These are phyloP conservation scores for Physaria fendleri DNA, from an alignment of 345 rosid species.

Conservation along the genomic window DNA sequence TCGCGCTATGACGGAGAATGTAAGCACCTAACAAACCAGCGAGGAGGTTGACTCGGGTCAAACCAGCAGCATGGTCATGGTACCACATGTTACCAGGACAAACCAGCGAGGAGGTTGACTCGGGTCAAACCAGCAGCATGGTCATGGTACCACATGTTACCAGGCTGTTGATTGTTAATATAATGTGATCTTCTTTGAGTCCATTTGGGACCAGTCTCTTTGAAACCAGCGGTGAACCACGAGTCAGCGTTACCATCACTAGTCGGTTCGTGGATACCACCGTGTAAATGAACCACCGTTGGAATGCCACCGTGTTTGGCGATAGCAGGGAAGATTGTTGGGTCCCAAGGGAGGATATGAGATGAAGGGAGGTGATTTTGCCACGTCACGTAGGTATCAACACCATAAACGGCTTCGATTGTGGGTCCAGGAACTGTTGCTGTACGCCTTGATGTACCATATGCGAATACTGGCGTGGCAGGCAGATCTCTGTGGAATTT, in stretches of 20 bases:
- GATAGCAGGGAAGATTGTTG: conserved; percentile 65
- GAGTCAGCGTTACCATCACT: conserved; percentile 74
- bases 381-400: conserved; percentile 66
- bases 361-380: conserved; percentile 69
- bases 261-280: conserved; percentile 60
- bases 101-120: conserved; percentile 67
- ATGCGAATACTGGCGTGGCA: conserved; percentile 75
- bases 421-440: conserved; percentile 94
- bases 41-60: conserved; percentile 78
- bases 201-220: conserved; percentile 60
- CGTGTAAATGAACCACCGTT: conserved; percentile 95
- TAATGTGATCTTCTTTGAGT: conserved; percentile 47
- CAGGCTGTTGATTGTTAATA: conserved; percentile 69
- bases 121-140: conserved; percentile 89
- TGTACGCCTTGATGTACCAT: conserved; percentile 42
- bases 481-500: conserved; percentile 91
- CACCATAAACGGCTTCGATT: conserved; percentile 68
- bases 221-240: conserved; percentile 77
- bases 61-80: conserved; percentile 88
- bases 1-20: conserved; percentile 44
- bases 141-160: conserved; percentile 92
- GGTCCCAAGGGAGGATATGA: conserved; percentile 93
- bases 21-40: conserved; percentile 88
- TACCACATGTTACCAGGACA: conserved; percentile 96
- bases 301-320: conserved; percentile 56